Base-by-base conservation (phyloP, 352 stramenopile genomes). In the Phytopythium montanum region DNA sequence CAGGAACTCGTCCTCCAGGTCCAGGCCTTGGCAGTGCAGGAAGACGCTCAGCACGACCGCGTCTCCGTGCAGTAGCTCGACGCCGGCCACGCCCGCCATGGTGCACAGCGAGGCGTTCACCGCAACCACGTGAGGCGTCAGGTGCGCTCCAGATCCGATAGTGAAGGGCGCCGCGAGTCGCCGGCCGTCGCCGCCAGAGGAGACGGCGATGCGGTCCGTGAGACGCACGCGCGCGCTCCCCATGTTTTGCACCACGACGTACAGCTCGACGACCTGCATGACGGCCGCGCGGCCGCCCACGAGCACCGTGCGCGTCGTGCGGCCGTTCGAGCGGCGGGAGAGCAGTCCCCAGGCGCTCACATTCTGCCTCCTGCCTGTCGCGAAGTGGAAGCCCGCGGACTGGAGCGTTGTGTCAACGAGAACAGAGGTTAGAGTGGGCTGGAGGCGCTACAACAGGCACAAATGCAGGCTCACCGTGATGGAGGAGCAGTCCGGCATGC, bases 261-360 rank as follows among this genome's bases (percentile, higher is more conserved):
- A 75, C 19, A 87, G 64, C 60, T 85, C 70, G 23, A 85, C 73
- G 45, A 87, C 71, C 59, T 87, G 77, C 60, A 75, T 79, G 21
- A 82, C 75, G 0, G 70, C 66, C 10, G 73, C 69, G 39, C 72
- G 71, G 52, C 75, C 68, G 16, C 72, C 66, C 23, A 80, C 53
- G 23, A 87, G 51, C 28, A 87, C 75, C 0, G 77, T 80, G 5
- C 77, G 69, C 29, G 75, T 87, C 19, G 77, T 87, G 33, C 67
- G 75, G 19, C 77, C 77, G 33, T 87, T 87, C 1, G 77, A 87
- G 3, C 77, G 75, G 29, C 64, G 75, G 46, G 72, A 72, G 14
- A 87, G 64, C 31, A 78, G 54, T 2, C 65, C 71, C 77, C 77
- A 87, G 6, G 73, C 53, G 41, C 49, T 60, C n/a, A 85, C 48